Evolutionary conservation across 306 rosid genomes (phyloP), one percentile per base, ranked within the genome.

Genomic region (Albizia julibrissin): DNA sequence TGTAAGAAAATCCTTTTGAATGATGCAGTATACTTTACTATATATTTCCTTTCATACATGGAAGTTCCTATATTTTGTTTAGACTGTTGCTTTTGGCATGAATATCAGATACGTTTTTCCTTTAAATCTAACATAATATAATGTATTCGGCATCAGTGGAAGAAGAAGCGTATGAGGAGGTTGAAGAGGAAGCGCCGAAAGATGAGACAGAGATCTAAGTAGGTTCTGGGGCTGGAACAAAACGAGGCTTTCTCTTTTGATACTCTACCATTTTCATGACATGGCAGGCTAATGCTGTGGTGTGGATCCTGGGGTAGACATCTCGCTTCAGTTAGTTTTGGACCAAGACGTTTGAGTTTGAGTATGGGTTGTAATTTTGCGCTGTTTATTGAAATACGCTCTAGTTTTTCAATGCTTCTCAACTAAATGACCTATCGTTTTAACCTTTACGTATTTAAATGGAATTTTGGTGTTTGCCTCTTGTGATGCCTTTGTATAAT

Each of bases 91-190:
- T 62, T 11, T 21, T 79, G 56, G 33, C 49, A 10, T 16, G 5
- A 4, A n/a, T 14, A 46, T 26, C n/a, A 62, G 37, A 62, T 62
- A 27, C 62, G 2, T 10, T 10, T 79, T 62, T 5, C 29, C 33
- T 66, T 54, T 47, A 6, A 2, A 49, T 79, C 76, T 87, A 73
- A 80, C 74, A 33, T 22, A 18, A 14, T 67, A 43, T 73, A 85
- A 24, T 19, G 26, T 44, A 44, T 1, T 26, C 0, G 74, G 61
- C 52, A 66, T 75, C 98, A 91, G 98, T 93, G 97, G 97, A 93
- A 93, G 98, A 93, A 93, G 97, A 93, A 93, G 94, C 91, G 98
- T 15, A 93, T 93, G 98, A 91, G 98, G 92, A 93, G 98, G 81
- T 77, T 93, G 89, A 93, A 93, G 91, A 93, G 98, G 86, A 93